Base-by-base conservation (phyloP, 2,329 filamentous ascomycete genomes). In the Bipolaris cookei region DNA sequence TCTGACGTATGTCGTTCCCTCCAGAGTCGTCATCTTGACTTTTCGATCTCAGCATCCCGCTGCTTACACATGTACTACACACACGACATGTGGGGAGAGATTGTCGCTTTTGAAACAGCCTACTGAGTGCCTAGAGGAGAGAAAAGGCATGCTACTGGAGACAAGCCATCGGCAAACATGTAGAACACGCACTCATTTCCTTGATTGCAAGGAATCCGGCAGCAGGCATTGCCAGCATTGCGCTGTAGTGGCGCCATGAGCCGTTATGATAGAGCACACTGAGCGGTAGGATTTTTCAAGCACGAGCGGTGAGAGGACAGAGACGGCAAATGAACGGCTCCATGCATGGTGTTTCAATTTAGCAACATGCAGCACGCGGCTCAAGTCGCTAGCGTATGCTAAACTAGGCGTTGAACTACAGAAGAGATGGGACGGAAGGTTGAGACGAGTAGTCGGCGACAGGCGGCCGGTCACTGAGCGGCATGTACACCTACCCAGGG, bases 1-100 rank as follows among this genome's bases (percentile, higher is more conserved):
- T 35, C 45, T 55, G 52, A 55, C 52, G 52, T 55, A 55, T 28
- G 25, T 28, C 25, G 46, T 51, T 55, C 18, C 32, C 23, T 20
- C 30, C 10, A 21, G 21, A 25, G 14, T 56, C 47, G 53, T 56
- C 53, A 56, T 51, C 7, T 38, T 56, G 49, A 32, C 23, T 48
- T 48, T 44, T 43, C 34, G 42, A 56, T 56, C 21, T 32, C 49
- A 44, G 47, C 25, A 11, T 39, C 21, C 25, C 21, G 11, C 13
- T 39, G 39, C 28, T 21, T n/a, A 30, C 25, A 14, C 11, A 21
- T 10, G 16, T 25, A n/a, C 21, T 42, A n/a, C 30, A n/a, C 11
- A 11, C 44, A 11, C 11, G 20, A n/a, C 32, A 28, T 48, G 45
- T 48, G 45, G 43, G 30, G 45, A 23, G 45, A 48, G 32, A 35